Evolutionary conservation across 768 basidiomycete genomes (phyloP).

Genomic region (Xerocomus potaroensis): DNA sequence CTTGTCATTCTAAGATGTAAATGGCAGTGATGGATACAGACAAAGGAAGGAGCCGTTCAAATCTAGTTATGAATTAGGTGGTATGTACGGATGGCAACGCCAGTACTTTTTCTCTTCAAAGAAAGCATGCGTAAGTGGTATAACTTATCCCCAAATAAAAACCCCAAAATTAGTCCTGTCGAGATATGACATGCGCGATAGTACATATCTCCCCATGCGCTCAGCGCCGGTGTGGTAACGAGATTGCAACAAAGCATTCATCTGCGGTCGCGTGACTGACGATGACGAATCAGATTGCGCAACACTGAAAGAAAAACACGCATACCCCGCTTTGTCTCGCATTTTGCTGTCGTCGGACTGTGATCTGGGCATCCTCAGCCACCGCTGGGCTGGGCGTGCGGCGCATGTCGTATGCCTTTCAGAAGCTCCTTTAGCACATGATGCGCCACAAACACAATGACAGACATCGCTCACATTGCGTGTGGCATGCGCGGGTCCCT

Average conservation of each 20-base stretch:
- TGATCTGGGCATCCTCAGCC: slow-evolving; percentile 30
- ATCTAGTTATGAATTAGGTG: slow-evolving; percentile 12
- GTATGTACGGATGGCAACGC: slow-evolving; percentile 16
- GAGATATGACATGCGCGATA: slow-evolving; percentile 21
- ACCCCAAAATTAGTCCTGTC: slow-evolving; percentile 21
- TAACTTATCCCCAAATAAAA: slow-evolving; percentile 26
- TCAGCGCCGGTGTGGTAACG: slow-evolving; percentile 18
- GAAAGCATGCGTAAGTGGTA: slow-evolving; percentile 16
- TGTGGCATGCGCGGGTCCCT: slow-evolving; percentile 19
- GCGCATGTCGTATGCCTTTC: slow-evolving; percentile 27
- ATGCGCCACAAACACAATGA: slow-evolving; percentile 2
- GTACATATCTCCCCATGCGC: slow-evolving; percentile 15
- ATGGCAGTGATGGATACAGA: slow-evolving; percentile 13
- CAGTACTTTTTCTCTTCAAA: slow-evolving; percentile 19
- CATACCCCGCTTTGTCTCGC: slow-evolving; percentile 21
- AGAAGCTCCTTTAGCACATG: neutral
- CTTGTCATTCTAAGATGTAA: slow-evolving; percentile 9
- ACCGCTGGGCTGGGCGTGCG: slow-evolving; percentile 32
- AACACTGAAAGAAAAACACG: neutral
- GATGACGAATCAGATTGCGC: slow-evolving; percentile 12
- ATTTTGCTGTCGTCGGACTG: slow-evolving; percentile 29
- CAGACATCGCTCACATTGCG: slow-evolving; percentile 20
- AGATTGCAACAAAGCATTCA: slow-evolving; percentile 13
- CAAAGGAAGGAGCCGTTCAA: neutral
- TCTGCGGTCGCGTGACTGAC: slow-evolving; percentile 29